Conservation (phyloP, 306 rosid species). For the Styphnolobium japonicum region DNA sequence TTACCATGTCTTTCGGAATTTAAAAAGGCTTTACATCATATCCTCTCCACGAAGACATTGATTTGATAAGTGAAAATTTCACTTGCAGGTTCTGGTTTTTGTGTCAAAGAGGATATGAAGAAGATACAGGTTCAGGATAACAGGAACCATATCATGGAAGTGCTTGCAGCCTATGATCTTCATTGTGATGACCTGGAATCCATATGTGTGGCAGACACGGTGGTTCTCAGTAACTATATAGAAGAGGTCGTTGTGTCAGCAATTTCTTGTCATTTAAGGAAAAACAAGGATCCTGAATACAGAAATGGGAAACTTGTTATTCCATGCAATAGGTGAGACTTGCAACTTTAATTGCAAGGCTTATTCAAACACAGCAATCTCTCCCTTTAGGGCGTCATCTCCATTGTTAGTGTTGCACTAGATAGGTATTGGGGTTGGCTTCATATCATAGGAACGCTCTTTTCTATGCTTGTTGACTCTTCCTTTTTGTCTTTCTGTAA, state of each 20-base stretch:
- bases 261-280: conserved; percentile 80
- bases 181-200: conserved; percentile 80
- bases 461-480: not conserved
- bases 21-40: not conserved
- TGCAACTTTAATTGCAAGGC: not conserved
- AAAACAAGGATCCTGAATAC: conserved; percentile 80
- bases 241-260: conserved; percentile 94
- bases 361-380: conserved; percentile 9
- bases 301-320: conserved; percentile 82
- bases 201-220: conserved; percentile 63
- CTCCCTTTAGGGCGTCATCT: not conserved
- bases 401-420: not conserved
- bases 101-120: conserved; percentile 83
- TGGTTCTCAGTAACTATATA: conserved; percentile 70
- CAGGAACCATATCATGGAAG: conserved; percentile 85
- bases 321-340: conserved; percentile 67
- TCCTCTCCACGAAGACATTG: not conserved
- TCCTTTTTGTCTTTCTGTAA: not conserved
- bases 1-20: not conserved
- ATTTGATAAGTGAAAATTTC: conserved; percentile 15
- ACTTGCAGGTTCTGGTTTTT: conserved; percentile 58
- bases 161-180: conserved; percentile 80
- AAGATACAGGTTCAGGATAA: conserved; percentile 84
- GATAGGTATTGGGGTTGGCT: not conserved
- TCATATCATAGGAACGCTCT: not conserved